Evolutionary conservation across 352 stramenopile genomes (phyloP).

Genomic region (Salisapilia sapeloensis): DNA sequence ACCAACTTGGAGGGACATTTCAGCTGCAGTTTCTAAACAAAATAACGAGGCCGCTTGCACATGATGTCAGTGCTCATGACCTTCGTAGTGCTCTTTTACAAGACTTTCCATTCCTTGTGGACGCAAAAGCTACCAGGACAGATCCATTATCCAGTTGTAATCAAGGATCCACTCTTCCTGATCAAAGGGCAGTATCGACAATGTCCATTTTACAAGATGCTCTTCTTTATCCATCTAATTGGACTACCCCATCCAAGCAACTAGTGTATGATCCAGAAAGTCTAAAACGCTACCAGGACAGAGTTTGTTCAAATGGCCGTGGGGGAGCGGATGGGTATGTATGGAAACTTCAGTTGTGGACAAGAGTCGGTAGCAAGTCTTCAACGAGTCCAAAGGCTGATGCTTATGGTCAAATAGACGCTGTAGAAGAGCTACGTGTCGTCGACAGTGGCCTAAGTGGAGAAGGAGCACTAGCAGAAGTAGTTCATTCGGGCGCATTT

Average conservation of each 20-base stretch:
- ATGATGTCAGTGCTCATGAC: conserved; percentile 48
- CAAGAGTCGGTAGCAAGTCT: conserved; percentile 59
- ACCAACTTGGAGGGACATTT: conserved; percentile 79
- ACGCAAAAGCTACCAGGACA: conserved; percentile 51
- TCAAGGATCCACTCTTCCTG: conserved; percentile 39
- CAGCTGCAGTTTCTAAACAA: conserved; percentile 48
- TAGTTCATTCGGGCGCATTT: conserved; percentile 68
- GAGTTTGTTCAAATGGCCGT: conserved; percentile 69
- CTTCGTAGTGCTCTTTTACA: conserved; percentile 29
- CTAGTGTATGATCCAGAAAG: conserved; percentile 19
- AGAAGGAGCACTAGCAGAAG: conserved; percentile 26
- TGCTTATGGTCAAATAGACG: conserved; percentile 8
- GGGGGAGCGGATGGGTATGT: conserved; percentile 61
- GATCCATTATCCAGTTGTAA: conserved; percentile 27
- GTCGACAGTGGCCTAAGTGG: conserved; percentile 19
- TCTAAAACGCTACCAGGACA: conserved; percentile 34
- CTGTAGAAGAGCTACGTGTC: conserved; percentile 17
- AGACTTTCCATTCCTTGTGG: conserved; percentile 32
- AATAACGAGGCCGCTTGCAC: conserved; percentile 30
- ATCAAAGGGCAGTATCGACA: conserved; percentile 18
- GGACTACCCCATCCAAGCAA: conserved; percentile 24
- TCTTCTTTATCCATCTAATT: conserved; percentile 26
- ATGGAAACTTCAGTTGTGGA: conserved; percentile 88
- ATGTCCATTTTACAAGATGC: conserved; percentile 10
- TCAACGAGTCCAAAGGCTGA: conserved; percentile 59